A percentile compares a stretch with the other conserved stretches of the same genome.
Evolutionary conservation across 306 rosid genomes (phyloP).

Genomic region (Lathyrus aphaca): DNA sequence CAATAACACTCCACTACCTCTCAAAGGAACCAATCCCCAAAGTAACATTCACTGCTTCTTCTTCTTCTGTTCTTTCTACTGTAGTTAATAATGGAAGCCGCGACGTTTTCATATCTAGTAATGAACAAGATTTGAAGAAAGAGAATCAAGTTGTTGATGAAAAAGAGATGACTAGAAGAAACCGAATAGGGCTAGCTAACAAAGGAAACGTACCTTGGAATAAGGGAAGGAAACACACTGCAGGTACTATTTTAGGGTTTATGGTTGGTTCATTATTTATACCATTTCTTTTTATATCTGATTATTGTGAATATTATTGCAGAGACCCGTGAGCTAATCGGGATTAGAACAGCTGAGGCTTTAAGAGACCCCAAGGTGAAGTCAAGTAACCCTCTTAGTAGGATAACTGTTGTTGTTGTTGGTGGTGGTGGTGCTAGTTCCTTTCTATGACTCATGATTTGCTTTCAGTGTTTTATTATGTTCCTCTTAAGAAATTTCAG

Average conservation of each 20-base stretch:
- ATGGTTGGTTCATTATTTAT: conserved; percentile 19
- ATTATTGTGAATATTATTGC: conserved; percentile 35
- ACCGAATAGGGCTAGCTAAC: conserved; percentile 81
- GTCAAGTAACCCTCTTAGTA: conserved; percentile 67
- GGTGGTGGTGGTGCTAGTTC: neutral
- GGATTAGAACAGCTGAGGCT: conserved; percentile 74
- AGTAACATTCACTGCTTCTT: conserved; percentile 5
- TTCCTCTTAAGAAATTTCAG: conserved; percentile 54
- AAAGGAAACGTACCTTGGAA: conserved; percentile 95
- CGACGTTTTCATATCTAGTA: neutral
- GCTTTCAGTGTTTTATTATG: conserved; percentile 13
- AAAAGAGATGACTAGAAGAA: conserved; percentile 71
- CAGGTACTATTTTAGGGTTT: conserved; percentile 48
- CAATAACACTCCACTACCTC: conserved; percentile 26
- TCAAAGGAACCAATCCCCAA: conserved; percentile 6
- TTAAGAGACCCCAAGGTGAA: conserved; percentile 91
- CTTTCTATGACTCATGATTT: neutral
- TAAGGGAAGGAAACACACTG: conserved; percentile 81
- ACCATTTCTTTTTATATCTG: neutral
- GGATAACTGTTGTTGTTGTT: no score
- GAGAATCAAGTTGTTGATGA: conserved; percentile 36
- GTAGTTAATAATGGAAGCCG: conserved; percentile 34
- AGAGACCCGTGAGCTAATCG: conserved; percentile 79
- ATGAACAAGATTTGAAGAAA: conserved; percentile 26
- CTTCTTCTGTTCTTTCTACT: conserved; percentile 22